Conservation (phyloP, 441 rosid species). For the Gossypium aridum region DNA sequence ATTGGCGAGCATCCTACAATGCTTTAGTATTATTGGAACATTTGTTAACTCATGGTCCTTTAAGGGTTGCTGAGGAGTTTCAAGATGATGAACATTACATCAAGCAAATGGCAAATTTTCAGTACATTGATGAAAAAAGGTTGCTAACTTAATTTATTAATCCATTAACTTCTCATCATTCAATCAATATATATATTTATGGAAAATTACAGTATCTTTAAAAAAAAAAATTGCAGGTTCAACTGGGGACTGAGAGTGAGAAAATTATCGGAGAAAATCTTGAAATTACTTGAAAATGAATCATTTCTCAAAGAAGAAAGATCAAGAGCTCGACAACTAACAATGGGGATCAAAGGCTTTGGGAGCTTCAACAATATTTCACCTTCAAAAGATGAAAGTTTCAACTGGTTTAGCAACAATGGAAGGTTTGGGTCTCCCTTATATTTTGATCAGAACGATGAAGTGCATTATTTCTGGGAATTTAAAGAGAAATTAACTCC, state of each 20-base stretch:
- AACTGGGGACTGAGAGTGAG: conserved; percentile 53
- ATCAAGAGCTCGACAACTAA: conserved; percentile 38
- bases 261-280: conserved; percentile 33
- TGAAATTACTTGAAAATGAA: conserved; percentile 40
- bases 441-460: background rate
- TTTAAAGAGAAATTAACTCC: background rate
- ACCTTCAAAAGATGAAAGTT: conserved; percentile 13
- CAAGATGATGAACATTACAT: conserved; percentile 33
- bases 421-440: conserved; percentile 25
- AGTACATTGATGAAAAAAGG: conserved; percentile 53
- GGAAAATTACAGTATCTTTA: background rate
- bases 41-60: conserved; percentile 61
- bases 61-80: conserved; percentile 60
- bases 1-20: conserved; percentile 56
- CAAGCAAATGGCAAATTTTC: conserved; percentile 29
- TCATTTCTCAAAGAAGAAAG: conserved; percentile 41
- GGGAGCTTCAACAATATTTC: conserved; percentile 48
- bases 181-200: background rate
- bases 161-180: background rate
- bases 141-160: conserved; percentile 3
- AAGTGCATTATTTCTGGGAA: conserved; percentile 4
- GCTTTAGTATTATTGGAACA: conserved; percentile 55
- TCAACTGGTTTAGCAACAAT: background rate
- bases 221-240: conserved; percentile 28
- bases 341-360: conserved; percentile 54